A percentile compares a stretch with the other conserved stretches of the same genome.
Conservation (phyloP, 768 basidiomycete genomes). For the Candolleomyces eurysporus region DNA sequence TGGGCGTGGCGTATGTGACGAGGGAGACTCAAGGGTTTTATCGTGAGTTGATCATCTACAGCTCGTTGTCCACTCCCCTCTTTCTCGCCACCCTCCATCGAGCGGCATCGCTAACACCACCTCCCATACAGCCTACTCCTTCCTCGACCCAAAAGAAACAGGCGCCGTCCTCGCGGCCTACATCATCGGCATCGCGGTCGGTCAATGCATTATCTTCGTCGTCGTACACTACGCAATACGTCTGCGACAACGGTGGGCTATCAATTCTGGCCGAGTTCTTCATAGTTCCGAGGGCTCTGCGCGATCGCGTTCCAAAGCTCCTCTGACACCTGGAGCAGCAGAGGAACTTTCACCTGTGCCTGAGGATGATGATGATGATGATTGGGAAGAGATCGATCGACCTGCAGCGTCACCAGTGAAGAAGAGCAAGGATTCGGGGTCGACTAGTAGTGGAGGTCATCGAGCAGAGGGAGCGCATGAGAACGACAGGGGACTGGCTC, state of each 20-base stretch:
- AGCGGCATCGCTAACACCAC: too few relatives aligned
- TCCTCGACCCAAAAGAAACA: slow-evolving; percentile 54
- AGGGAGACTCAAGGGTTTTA: slow-evolving; percentile 58
- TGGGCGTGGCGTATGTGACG: slow-evolving; percentile 68
- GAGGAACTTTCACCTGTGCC: too few relatives aligned
- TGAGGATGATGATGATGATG: too few relatives aligned
- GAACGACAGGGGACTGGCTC: too few relatives aligned
- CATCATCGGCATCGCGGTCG: slow-evolving; percentile 56
- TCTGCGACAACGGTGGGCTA: slow-evolving; percentile 24
- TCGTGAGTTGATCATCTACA: slow-evolving; percentile 36
- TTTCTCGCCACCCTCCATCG: not conserved
- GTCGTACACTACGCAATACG: slow-evolving; percentile 39
- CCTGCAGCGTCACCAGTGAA: too few relatives aligned
- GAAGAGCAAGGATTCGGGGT: too few relatives aligned
- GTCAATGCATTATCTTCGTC: slow-evolving; percentile 50
- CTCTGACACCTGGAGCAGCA: too few relatives aligned
- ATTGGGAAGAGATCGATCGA: too few relatives aligned
- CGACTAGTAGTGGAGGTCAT: too few relatives aligned
- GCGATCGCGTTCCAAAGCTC: too few relatives aligned
- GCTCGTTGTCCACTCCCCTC: not conserved
- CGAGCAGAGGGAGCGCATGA: too few relatives aligned
- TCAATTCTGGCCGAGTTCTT: not conserved
- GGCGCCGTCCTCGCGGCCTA: slow-evolving; percentile 52
- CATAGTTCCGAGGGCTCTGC: too few relatives aligned
- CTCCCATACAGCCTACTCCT: slow-evolving; percentile 48